Percentiles rank a stretch among this genome's conserved stretches.
These are phyloP conservation scores for Xylaria multiplex DNA, from an alignment of 2,329 filamentous ascomycete genomes.

Conservation along the genomic window DNA sequence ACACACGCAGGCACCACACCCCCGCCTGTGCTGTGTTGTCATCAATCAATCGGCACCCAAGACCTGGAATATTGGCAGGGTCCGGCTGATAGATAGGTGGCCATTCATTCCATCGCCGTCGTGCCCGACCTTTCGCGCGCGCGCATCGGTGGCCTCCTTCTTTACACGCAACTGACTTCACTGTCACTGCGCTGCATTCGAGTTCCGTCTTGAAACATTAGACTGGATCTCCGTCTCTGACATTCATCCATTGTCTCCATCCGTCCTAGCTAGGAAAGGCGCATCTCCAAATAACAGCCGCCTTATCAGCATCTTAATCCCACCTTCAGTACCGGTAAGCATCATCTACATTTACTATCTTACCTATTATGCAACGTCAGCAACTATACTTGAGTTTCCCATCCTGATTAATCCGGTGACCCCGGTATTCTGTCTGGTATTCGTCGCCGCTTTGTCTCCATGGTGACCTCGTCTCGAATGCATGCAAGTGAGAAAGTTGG, in stretches of 20 bases:
- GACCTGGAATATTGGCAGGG: constrained; percentile 41
- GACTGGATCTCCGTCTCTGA: constrained; percentile 19
- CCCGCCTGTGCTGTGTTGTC: constrained; percentile 38
- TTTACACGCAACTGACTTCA: constrained; percentile 21
- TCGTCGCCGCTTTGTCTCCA: not conserved
- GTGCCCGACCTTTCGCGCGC: constrained; percentile 10
- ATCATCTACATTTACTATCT: constrained; percentile 7
- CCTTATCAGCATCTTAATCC: constrained; percentile 23
- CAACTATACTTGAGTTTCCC: constrained; percentile 1
- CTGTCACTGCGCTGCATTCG: constrained; percentile 27
- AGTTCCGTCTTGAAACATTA: constrained; percentile 36
- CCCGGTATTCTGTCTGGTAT: not conserved
- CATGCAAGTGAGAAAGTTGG: constrained; percentile 36
- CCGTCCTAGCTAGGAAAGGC: constrained; percentile 20
- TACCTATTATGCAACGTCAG: constrained; percentile 17
- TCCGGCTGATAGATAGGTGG: constrained; percentile 31
- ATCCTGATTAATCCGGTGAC: constrained; percentile 11
- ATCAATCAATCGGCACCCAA: constrained; percentile 37
- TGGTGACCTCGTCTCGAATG: constrained; percentile 34
- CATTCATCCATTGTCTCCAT: constrained; percentile 22
- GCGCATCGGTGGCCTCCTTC: constrained; percentile 15
- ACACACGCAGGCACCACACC: constrained; percentile 27
- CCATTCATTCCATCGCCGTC: constrained; percentile 13
- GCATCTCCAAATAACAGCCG: constrained; percentile 15
- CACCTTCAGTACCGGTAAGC: constrained; percentile 34